Evolutionary conservation across 192 early-diverging fungal genomes (phyloP).

Genomic region (Coemansia sp.): DNA sequence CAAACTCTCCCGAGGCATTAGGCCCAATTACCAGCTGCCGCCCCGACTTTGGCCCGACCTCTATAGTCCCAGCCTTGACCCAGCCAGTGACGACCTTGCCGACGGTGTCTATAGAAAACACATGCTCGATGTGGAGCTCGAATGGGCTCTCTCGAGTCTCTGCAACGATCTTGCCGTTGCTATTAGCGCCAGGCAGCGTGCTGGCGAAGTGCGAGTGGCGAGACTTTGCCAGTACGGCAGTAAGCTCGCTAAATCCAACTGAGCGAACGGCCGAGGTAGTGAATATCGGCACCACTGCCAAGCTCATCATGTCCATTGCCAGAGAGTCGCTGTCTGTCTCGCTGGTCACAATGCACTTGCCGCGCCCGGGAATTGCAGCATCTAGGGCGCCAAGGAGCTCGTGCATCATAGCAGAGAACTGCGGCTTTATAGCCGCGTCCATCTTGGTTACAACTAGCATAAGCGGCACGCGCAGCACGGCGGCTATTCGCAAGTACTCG

Average conservation of each 20-base stretch:
- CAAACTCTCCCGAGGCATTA: constrained; percentile 66
- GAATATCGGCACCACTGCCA: constrained; percentile 78
- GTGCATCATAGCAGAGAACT: constrained; percentile 59
- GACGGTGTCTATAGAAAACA: constrained; percentile 65
- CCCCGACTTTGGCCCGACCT: constrained; percentile 25
- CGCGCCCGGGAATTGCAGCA: constrained; percentile 31
- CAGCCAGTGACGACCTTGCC: constrained; percentile 69
- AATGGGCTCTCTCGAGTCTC: constrained; percentile 26
- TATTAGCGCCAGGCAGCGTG: too few relatives aligned
- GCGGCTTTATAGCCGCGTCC: constrained; percentile 64
- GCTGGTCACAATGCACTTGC: constrained; percentile 40
- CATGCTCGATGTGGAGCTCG: constrained; percentile 84
- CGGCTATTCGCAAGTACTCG: constrained; percentile 80
- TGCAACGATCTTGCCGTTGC: constrained; percentile 20
- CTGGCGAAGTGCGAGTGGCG: constrained; percentile 10
- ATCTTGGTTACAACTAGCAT: constrained; percentile 90
- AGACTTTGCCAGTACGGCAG: constrained; percentile 73
- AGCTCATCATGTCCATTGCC: constrained; percentile 44
- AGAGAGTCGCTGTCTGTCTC: constrained; percentile 19
- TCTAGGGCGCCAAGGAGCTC: constrained; percentile 52
- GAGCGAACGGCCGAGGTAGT: constrained; percentile 82
- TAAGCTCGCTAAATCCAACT: constrained; percentile 69
- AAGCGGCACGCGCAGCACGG: constrained; percentile 81
- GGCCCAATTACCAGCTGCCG: constrained; percentile 65
- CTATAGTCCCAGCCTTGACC: constrained; percentile 58